Evolutionary conservation across 2,329 filamentous ascomycete genomes (phyloP).

Genomic region (Atkinsonella texensis): DNA sequence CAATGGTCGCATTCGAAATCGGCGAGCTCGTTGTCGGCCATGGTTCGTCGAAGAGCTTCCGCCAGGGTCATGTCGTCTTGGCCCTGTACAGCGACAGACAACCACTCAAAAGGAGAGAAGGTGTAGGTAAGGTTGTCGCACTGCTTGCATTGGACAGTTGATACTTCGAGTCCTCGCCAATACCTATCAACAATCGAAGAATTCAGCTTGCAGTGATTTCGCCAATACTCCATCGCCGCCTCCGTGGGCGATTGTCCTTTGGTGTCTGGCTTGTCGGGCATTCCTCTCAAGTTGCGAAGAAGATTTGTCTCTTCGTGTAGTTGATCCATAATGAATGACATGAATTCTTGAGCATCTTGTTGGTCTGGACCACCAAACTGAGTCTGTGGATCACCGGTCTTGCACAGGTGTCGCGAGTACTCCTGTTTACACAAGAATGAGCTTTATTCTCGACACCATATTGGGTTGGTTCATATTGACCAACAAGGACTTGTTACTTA

Average conservation of each 20-base stretch:
- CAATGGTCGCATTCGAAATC: constrained; percentile 68
- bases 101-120: constrained; percentile 41
- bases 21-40: constrained; percentile 52
- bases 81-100: constrained; percentile 29
- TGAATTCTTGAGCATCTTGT: constrained; percentile 87
- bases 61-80: constrained; percentile 29
- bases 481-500: constrained; percentile 22
- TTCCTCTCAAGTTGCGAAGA: constrained; percentile 29
- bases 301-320: constrained; percentile 78
- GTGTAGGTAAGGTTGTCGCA: constrained; percentile 38
- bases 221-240: constrained; percentile 66
- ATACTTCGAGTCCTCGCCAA: constrained; percentile 66
- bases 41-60: constrained; percentile 59
- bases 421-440: constrained; percentile 26
- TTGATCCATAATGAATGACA: constrained; percentile 68
- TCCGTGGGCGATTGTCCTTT: constrained; percentile 26
- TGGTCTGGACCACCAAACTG: constrained; percentile 63
- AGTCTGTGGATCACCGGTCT: constrained; percentile 14
- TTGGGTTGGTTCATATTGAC: not conserved
- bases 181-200: constrained; percentile 67
- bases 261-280: constrained; percentile 20
- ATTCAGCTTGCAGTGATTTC: constrained; percentile 54
- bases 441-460: not conserved
- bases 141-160: constrained; percentile 55
- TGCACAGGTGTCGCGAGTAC: constrained; percentile 35